Base-by-base conservation (phyloP, 257 asterid genomes). In the Cruciata laevipes region DNA sequence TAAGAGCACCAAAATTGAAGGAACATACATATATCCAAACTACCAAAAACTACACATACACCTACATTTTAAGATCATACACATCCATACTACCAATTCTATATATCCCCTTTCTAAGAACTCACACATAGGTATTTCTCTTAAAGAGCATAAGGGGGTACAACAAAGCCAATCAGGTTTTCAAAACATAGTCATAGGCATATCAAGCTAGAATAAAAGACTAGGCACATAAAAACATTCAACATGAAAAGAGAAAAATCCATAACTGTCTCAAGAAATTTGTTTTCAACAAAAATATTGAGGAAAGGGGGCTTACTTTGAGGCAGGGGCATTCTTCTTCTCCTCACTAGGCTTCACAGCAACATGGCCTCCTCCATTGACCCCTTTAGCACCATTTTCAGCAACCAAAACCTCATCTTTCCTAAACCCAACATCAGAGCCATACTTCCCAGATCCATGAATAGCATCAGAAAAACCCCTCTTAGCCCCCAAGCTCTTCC, bases 381-480 rank as follows among this genome's bases (percentile, higher is more conserved):
- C 74, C 67, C 83, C 86, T 74, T 75, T 71, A 25, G 23, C 38
- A 44, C 68, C 76, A 35, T 33, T 37, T 47, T 63, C 70, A 31
- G 64, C 69, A 38, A 82, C 73, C 74, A 78, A 52, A 21, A 30
- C 31, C 25, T 68, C 85, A 33, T 21, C 71, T 71, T 82, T 78
- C 65, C 65, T 80, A 24, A 77, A 77, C 70, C 78, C 78, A 71
- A 30, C 71, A 72, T 82, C 88, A 78, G 91, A 90, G 72, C 88
- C 87, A 63, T 80, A 90, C 68, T 84, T 90, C 4, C 80, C 84
- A 79, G 87, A 79, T 64, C 85, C 95, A 72, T 86, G 81, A 38
- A 90, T 88, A 33, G 92, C 90, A 67, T 90, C 96, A 62, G 86
- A 76, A 68, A 88, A 90, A 0, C 85, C 96, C 74, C 97, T 82